A percentile compares a stretch with the other conserved stretches of the same genome.
Evolutionary conservation across 371 early-diverging fungal genomes (phyloP).

Genomic region (Saksenaea vasiformis): DNA sequence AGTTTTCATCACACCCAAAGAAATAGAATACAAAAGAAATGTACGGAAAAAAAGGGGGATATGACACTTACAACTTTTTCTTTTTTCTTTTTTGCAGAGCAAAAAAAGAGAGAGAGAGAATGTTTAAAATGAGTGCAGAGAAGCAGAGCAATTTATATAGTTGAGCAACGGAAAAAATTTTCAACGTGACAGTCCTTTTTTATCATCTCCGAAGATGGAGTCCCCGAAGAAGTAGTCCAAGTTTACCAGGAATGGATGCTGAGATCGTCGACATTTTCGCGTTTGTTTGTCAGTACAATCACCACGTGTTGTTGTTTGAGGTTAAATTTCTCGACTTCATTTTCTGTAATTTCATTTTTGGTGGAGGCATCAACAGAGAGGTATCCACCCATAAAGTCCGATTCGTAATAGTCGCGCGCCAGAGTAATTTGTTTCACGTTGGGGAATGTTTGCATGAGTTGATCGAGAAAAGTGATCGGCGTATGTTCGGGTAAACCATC

Average conservation of each 20-base stretch:
- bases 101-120: background rate
- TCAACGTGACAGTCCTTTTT: background rate
- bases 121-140: background rate
- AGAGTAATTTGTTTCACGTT: conserved; percentile 15
- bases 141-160: background rate
- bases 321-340: conserved; percentile 15
- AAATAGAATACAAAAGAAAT: background rate
- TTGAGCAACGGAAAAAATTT: background rate
- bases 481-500: conserved; percentile 21
- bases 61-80: background rate
- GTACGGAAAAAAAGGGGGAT: background rate
- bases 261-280: conserved; percentile 18
- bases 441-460: conserved; percentile 14
- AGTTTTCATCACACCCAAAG: conserved; percentile 23
- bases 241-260: conserved; percentile 23
- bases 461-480: conserved; percentile 17
- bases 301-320: conserved; percentile 11
- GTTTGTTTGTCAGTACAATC: conserved; percentile 17
- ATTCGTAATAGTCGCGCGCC: conserved; percentile 19
- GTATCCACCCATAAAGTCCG: conserved; percentile 15
- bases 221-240: too few relatives aligned
- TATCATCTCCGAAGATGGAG: background rate
- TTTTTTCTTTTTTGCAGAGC: too few relatives aligned
- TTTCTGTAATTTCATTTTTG: conserved; percentile 16
- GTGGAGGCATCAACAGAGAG: background rate